Evolutionary conservation across 163 green algal species (phyloP).

Genomic region (Trebouxia gelatinosa): DNA sequence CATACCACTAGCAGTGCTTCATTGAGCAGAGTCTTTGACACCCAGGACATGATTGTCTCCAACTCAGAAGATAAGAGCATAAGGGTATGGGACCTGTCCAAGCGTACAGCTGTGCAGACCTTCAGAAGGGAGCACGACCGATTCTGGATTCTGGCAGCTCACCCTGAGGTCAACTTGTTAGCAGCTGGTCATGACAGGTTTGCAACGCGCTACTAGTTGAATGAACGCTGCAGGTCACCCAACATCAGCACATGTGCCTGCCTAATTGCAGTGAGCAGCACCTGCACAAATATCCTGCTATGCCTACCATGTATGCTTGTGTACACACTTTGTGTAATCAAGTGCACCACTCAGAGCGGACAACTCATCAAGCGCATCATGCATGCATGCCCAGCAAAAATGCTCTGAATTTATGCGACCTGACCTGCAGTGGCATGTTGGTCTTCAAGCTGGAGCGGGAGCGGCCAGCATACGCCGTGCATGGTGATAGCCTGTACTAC

Average conservation of each 20-base stretch:
- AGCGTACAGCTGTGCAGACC: constrained; percentile 95
- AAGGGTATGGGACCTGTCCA: constrained; percentile 98
- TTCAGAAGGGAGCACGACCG: constrained; percentile 93
- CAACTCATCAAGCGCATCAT: no score
- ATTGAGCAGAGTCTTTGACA: no score
- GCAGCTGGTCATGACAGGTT: constrained; percentile 94
- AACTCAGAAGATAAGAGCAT: constrained; percentile 99
- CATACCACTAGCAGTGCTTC: neutral
- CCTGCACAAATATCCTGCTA: no score
- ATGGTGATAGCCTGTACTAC: constrained; percentile 86
- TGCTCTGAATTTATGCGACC: neutral
- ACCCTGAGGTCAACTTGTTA: constrained; percentile 98
- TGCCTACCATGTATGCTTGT: no score
- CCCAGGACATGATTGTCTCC: constrained; percentile 97
- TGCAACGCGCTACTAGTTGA: no score
- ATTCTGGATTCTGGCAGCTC: constrained; percentile 96
- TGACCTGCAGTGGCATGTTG: constrained; percentile 92
- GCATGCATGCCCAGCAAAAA: no score
- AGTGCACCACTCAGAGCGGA: no score
- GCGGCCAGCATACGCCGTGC: constrained; percentile 83
- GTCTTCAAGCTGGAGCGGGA: constrained; percentile 99
- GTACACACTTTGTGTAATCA: no score
- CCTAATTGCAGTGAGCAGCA: no score
- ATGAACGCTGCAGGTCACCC: no score
- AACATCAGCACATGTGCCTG: no score